These are phyloP conservation scores for Alternaria postmessia DNA, from an alignment of 2,329 filamentous ascomycete species.

Conservation along the genomic window DNA sequence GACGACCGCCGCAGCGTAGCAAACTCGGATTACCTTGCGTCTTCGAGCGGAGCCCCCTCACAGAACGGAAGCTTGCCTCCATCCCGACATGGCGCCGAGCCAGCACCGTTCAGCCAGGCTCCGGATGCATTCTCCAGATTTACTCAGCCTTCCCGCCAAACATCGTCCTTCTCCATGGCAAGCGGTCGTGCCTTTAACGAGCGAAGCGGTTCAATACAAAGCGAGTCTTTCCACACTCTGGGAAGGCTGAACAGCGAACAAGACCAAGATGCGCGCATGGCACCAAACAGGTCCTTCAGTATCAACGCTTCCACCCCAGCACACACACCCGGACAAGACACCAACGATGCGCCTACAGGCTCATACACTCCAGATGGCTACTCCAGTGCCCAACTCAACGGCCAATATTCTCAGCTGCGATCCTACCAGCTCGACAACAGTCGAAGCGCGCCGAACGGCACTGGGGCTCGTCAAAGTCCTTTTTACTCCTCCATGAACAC, in stretches of 20 bases:
- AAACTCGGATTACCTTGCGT: conserved; percentile 55
- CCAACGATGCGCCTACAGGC: conserved; percentile 32
- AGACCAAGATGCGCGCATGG: conserved; percentile 43
- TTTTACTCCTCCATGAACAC: conserved; percentile 58
- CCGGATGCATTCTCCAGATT: conserved; percentile 40
- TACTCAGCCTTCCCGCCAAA: conserved; percentile 53
- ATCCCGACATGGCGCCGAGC: conserved; percentile 60
- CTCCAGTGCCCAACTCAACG: conserved; percentile 39
- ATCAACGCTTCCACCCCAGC: conserved; percentile 35
- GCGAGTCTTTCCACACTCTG: conserved; percentile 49
- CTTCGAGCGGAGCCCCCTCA: conserved; percentile 57
- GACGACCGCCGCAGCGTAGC: conserved; percentile 53
- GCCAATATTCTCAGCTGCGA: conserved; percentile 49
- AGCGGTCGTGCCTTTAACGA: conserved; percentile 51
- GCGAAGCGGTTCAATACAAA: conserved; percentile 51
- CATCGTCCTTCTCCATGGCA: conserved; percentile 59
- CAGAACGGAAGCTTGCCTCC: conserved; percentile 65
- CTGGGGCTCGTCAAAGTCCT: conserved; percentile 55
- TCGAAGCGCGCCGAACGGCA: conserved; percentile 55
- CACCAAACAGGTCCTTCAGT: conserved; percentile 44
- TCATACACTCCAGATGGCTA: conserved; percentile 49
- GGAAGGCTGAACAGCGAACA: conserved; percentile 46
- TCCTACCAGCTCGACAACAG: conserved; percentile 53
- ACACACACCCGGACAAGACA: conserved; percentile 35
- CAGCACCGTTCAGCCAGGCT: conserved; percentile 44